Evolutionary conservation across 192 early-diverging fungal species (phyloP).

Genomic region (Neocallimastix lanati): DNA sequence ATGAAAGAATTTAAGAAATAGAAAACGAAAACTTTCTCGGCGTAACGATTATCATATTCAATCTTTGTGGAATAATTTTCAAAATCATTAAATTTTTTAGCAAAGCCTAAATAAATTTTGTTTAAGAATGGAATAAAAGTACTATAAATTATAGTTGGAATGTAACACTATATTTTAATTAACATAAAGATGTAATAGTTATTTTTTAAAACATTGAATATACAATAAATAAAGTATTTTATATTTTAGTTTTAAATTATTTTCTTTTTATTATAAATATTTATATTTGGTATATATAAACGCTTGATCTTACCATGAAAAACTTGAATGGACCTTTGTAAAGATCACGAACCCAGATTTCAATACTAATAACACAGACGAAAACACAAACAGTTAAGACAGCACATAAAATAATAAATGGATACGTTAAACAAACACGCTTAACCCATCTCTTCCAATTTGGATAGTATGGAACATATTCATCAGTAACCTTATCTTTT

Average conservation of each 20-base stretch:
- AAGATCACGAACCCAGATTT: slow-evolving; percentile 1
- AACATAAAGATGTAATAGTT: no score
- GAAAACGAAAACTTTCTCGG: slow-evolving; percentile 74
- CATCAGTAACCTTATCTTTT: slow-evolving; percentile 52
- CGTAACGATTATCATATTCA: slow-evolving; percentile 43
- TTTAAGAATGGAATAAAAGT: slow-evolving; percentile 52
- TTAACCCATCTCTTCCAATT: slow-evolving; percentile 43
- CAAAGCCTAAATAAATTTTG: slow-evolving; percentile 38
- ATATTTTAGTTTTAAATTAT: no score
- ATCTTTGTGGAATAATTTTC: slow-evolving; percentile 69
- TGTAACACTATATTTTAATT: slow-evolving; percentile 36
- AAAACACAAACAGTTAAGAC: slow-evolving; percentile 40
- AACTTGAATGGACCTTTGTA: neutral
- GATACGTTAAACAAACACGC: slow-evolving; percentile 7
- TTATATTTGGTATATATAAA: no score
- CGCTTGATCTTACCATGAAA: neutral
- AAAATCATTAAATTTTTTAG: slow-evolving; percentile 45
- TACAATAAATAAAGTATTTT: no score
- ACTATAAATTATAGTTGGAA: slow-evolving; percentile 58
- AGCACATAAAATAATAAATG: slow-evolving; percentile 17
- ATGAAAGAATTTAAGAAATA: slow-evolving; percentile 66
- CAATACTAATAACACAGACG: slow-evolving; percentile 17
- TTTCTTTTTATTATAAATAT: no score
- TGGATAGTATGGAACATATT: slow-evolving; percentile 51
- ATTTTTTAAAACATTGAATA: no score